These are phyloP conservation scores for Colletotrichum lentis DNA, from an alignment of 2,329 filamentous ascomycete species.

Conservation along the genomic window DNA sequence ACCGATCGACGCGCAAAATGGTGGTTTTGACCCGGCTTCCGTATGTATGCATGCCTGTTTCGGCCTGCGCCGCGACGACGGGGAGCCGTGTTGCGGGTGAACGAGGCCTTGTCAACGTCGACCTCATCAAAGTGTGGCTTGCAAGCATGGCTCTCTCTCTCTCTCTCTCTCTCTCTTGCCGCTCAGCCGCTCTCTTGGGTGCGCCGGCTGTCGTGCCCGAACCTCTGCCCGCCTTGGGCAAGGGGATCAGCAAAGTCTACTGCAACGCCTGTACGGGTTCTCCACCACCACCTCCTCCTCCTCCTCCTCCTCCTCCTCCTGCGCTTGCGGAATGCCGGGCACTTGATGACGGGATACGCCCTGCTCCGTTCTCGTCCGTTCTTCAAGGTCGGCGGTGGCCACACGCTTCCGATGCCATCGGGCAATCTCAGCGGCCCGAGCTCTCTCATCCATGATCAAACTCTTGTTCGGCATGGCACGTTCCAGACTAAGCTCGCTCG, in stretches of 20 bases:
- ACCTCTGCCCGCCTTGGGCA: constrained; percentile 3
- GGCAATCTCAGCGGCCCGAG: background rate
- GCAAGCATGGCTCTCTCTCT: constrained; percentile 15
- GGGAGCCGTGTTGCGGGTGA: constrained; percentile 31
- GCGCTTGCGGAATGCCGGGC: constrained; percentile 2
- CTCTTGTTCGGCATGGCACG: constrained; percentile 5
- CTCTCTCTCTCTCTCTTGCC: too few relatives aligned
- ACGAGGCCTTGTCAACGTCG: constrained; percentile 18
- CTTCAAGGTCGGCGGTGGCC: background rate
- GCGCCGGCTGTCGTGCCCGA: constrained; percentile 7
- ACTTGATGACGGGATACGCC: constrained; percentile 9
- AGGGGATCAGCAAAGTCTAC: constrained; percentile 26
- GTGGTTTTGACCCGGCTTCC: background rate
- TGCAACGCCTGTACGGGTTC: constrained; percentile 23
- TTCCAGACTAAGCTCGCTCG: background rate
- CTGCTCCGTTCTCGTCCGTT: background rate
- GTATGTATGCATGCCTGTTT: constrained; percentile 27
- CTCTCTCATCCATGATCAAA: background rate
- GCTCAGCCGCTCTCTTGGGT: too few relatives aligned
- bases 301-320: constrained; percentile 9
- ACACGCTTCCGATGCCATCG: background rate
- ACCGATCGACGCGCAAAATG: constrained; percentile 33
- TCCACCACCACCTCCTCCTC: constrained; percentile 3
- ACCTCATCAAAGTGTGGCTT: background rate
- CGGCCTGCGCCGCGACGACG: constrained; percentile 33